Evolutionary conservation across 2,329 filamentous ascomycete genomes (phyloP).

Genomic region (Ambrosiella beaveri): DNA sequence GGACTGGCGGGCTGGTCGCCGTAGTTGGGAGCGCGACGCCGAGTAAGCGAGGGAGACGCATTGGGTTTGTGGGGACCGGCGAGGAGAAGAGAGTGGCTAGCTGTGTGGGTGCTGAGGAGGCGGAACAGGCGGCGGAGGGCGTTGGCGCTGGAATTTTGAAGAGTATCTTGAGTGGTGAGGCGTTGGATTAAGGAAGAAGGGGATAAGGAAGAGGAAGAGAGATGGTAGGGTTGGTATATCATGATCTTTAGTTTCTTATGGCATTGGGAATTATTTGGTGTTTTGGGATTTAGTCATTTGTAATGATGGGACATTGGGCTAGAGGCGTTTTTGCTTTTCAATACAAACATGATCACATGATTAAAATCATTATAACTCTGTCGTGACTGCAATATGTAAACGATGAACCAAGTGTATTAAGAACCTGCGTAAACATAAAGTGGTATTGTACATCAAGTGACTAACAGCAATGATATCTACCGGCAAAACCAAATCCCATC

Average conservation of each 20-base stretch:
- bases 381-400: no score
- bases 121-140: conserved; percentile 51
- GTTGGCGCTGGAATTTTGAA: conserved; percentile 42
- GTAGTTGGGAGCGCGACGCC: conserved; percentile 39
- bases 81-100: conserved; percentile 70
- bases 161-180: conserved; percentile 44
- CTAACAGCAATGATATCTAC: no score
- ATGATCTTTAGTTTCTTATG: neutral
- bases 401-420: no score
- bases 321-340: neutral
- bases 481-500: no score
- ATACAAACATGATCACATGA: neutral
- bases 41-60: conserved; percentile 47
- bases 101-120: conserved; percentile 63
- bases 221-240: neutral
- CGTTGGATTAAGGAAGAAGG: conserved; percentile 28
- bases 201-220: neutral
- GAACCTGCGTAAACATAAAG: no score
- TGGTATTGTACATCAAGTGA: no score
- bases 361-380: no score
- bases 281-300: neutral
- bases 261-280: neutral
- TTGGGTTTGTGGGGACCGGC: conserved; percentile 31
- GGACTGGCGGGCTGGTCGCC: conserved; percentile 46
- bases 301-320: neutral